Evolutionary conservation across 257 asterid genomes (phyloP), one percentile per base, ranked within the genome.

Genomic region (Lithospermum erythrorhizon): DNA sequence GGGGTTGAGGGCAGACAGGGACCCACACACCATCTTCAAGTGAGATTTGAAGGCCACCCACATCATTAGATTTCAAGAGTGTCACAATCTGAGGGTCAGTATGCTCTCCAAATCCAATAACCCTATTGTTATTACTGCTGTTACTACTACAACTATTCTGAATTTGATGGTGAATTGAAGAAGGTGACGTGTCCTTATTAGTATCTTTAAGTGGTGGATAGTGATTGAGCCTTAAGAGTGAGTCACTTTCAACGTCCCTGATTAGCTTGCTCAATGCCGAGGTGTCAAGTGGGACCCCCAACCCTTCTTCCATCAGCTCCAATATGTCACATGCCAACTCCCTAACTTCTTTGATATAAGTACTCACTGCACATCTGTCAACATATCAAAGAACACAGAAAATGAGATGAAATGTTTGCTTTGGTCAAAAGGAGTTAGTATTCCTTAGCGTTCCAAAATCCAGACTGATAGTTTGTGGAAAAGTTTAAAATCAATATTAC

Each of bases 51-150:
- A 82, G 87, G 56, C 94, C 94, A 7, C 70, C 59, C 0, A 76
- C 90, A 0, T 32, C 80, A 70, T 82, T 83, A 70, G 90, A 85
- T 81, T 73, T 72, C 63, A 78, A 14, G 7, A 83, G 58, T 55
- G 96, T 88, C 70, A 88, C 29, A 74, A 88, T 88, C 77, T 81
- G 96, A 79, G 96, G 95, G 78, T 88, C 96, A 8, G 95, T 85
- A 30, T 88, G 96, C 73, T 80, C 95, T 27, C 96, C 96, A 41
- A 88, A 85, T 0, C 95, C 96, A 54, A 85, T 65, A 61, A 24
- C 68, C 25, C 32, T 27, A 3, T 27, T 27, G 32, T 27, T 57
- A 24, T 2, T 25, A 3, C 5, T 61, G 52, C 1, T 35, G 57
- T 16, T 49, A 30, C 3, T 21, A 7, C 14, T 35, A 13, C 45